Evolutionary conservation across 2,329 filamentous ascomycete species (phyloP).

Genomic region (Neobulgaria alba): DNA sequence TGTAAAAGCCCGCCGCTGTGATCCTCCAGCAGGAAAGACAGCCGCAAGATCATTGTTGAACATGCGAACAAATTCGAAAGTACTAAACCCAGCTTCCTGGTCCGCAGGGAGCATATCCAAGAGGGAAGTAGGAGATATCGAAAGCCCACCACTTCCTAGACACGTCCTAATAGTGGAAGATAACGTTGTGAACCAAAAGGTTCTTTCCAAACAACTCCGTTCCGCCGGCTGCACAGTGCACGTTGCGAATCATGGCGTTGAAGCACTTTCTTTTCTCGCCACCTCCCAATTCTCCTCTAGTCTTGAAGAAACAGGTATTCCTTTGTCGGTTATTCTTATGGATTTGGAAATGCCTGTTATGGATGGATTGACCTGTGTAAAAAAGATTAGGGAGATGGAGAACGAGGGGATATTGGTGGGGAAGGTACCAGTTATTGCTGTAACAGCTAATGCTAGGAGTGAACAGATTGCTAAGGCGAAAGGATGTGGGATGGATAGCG

Average conservation of each 20-base stretch:
- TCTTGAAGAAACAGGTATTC: slow-evolving; percentile 21
- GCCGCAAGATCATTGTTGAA: background rate
- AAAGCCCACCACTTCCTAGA: slow-evolving; percentile 10
- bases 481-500: slow-evolving; percentile 40
- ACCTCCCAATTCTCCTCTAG: slow-evolving; percentile 9
- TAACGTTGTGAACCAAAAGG: slow-evolving; percentile 52
- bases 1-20: slow-evolving; percentile 32
- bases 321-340: slow-evolving; percentile 58
- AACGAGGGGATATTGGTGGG: slow-evolving; percentile 40
- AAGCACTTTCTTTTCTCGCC: slow-evolving; percentile 38
- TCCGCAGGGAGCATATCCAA: background rate
- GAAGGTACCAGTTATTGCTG: slow-evolving; percentile 30
- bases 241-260: slow-evolving; percentile 48
- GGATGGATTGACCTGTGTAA: slow-evolving; percentile 60
- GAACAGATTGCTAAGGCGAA: slow-evolving; percentile 21
- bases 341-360: slow-evolving; percentile 70
- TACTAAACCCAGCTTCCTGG: background rate
- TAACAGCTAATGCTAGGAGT: slow-evolving; percentile 24
- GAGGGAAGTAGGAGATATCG: background rate
- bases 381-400: slow-evolving; percentile 51
- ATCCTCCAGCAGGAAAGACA: slow-evolving; percentile 1
- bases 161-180: slow-evolving; percentile 49
- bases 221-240: slow-evolving; percentile 33
- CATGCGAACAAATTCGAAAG: slow-evolving; percentile 4
- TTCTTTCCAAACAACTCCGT: slow-evolving; percentile 43